Conservation (phyloP, 148 eudicot species). For the Heliamphora exappendiculata region DNA sequence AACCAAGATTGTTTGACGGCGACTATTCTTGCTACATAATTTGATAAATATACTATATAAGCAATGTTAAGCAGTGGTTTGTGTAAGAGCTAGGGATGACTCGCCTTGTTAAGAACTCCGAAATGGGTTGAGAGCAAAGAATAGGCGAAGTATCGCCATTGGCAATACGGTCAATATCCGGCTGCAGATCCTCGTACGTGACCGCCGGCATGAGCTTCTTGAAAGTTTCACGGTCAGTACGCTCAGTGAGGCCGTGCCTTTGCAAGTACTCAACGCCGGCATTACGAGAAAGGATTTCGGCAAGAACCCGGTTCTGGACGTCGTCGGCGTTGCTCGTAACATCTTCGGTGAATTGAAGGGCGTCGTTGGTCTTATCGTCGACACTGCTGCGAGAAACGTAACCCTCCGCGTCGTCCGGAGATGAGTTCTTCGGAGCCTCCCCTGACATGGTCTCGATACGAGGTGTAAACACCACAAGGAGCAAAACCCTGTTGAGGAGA, state of each 20-base stretch:
- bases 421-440: slow-evolving; percentile 37
- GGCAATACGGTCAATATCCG: slow-evolving; percentile 80
- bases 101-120: slow-evolving; percentile 91
- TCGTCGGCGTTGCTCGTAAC: slow-evolving; percentile 25
- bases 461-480: too few relatives aligned
- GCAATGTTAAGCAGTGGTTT: too few relatives aligned
- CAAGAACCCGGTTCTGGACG: slow-evolving; percentile 17
- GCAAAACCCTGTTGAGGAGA: too few relatives aligned
- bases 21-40: too few relatives aligned
- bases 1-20: too few relatives aligned
- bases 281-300: slow-evolving; percentile 21
- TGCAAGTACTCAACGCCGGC: slow-evolving; percentile 24
- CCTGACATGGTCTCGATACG: slow-evolving; percentile 53
- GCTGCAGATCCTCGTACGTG: slow-evolving; percentile 68
- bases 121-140: slow-evolving; percentile 77
- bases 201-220: slow-evolving; percentile 66
- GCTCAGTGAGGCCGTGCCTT: slow-evolving; percentile 15
- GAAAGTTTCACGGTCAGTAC: slow-evolving; percentile 19
- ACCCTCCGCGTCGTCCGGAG: too few relatives aligned
- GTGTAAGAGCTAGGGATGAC: too few relatives aligned
- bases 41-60: too few relatives aligned
- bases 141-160: slow-evolving; percentile 69
- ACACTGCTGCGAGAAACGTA: slow-evolving; percentile 9
- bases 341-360: slow-evolving; percentile 21
- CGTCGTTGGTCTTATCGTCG: slow-evolving; percentile 27